Conservation (phyloP, 177 flowering plant species). For the Vitis hybrid region DNA sequence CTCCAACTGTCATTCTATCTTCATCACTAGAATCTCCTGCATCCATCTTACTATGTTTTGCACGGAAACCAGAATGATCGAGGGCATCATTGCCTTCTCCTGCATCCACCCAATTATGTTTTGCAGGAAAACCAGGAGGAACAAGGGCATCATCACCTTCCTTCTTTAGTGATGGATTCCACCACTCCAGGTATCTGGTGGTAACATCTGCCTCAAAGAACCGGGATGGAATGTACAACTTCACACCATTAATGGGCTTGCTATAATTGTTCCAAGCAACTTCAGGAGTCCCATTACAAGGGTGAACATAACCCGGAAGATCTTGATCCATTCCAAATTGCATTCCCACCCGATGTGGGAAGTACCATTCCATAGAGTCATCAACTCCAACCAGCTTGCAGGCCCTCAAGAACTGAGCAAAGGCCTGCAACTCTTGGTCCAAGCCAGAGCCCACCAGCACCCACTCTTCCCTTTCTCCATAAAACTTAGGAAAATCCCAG, state of each 20-base stretch:
- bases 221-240: constrained; percentile 29
- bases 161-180: constrained; percentile 8
- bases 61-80: too few species aligned
- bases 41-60: too few species aligned
- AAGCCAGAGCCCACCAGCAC: neutral
- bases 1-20: too few species aligned
- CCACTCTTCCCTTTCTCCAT: constrained; percentile 20
- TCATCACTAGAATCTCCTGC: too few species aligned
- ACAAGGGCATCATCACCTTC: too few species aligned
- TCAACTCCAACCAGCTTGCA: constrained; percentile 39
- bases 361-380: constrained; percentile 28
- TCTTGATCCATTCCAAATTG: constrained; percentile 61
- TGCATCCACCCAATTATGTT: too few species aligned
- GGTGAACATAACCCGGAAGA: constrained; percentile 22
- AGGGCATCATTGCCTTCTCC: too few species aligned
- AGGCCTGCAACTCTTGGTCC: constrained; percentile 23
- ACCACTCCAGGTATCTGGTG: constrained; percentile 37
- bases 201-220: constrained; percentile 32
- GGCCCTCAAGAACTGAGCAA: constrained; percentile 26
- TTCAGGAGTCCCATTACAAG: constrained; percentile 7
- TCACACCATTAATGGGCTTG: constrained; percentile 13
- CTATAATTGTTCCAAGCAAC: constrained; percentile 30
- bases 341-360: constrained; percentile 50
- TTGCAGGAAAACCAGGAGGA: too few species aligned
- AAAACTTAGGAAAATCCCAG: constrained; percentile 16